Evolutionary conservation across 345 rosid genomes (phyloP).

Genomic region (Citrus medica): DNA sequence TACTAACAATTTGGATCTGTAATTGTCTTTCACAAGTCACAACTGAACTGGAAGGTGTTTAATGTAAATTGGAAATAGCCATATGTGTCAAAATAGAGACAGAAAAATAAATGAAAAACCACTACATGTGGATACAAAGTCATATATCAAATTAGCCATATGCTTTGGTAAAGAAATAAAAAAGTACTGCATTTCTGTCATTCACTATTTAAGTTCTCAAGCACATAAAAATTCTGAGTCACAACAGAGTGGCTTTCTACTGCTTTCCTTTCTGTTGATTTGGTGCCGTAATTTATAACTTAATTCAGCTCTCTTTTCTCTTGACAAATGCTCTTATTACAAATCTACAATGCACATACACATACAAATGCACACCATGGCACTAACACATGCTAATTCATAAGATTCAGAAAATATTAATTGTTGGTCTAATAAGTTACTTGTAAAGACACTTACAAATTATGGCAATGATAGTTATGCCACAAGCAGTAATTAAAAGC

Average conservation of each 20-base stretch:
- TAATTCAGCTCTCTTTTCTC: neutral
- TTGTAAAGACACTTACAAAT: neutral
- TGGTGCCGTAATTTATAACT: neutral
- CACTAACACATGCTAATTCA: neutral
- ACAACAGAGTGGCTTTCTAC: neutral
- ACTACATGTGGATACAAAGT: too few species aligned
- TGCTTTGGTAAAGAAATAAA: neutral
- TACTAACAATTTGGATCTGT: too few species aligned
- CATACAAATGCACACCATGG: neutral
- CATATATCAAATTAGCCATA: too few species aligned
- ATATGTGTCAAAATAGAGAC: neutral
- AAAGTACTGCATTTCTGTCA: neutral
- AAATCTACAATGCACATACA: neutral
- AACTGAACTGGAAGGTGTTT: neutral
- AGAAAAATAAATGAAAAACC: too few species aligned
- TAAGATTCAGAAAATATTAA: neutral
- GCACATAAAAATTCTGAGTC: too few species aligned
- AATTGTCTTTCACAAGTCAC: too few species aligned
- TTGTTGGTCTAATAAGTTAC: neutral
- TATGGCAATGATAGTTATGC: neutral
- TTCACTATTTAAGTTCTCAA: neutral
- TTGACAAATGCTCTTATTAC: neutral
- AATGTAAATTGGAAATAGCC: neutral
- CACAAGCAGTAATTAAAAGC: neutral
- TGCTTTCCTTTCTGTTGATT: neutral